Percentiles rank a stretch among this genome's conserved stretches.
Conservation (phyloP, 148 eudicot species). For the Chenopodium berlandieri region DNA sequence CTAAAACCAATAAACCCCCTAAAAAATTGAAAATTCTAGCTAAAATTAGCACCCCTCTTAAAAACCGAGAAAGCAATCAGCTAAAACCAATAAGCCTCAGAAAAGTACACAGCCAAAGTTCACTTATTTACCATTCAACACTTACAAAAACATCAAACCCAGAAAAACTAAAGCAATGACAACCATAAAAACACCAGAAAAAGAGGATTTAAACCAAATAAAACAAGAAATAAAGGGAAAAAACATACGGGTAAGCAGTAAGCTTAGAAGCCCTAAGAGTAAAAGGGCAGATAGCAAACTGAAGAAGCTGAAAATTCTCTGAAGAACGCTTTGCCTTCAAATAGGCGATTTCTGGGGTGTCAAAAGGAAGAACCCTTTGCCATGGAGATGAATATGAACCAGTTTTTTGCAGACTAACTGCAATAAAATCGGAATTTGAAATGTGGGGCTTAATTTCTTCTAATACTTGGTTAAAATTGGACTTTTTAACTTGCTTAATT, state of each 20-base stretch:
- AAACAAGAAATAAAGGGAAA: not conserved
- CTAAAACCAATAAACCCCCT: too few relatives aligned
- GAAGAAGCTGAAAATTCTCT: slow-evolving; percentile 69
- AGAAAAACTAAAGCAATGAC: not conserved
- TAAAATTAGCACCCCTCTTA: not conserved
- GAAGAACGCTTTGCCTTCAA: slow-evolving; percentile 69
- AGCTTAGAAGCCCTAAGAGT: slow-evolving; percentile 55
- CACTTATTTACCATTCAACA: not conserved
- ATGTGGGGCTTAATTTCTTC: slow-evolving; percentile 46
- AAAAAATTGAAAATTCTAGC: not conserved
- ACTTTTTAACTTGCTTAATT: slow-evolving; percentile 70
- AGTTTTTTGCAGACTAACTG: slow-evolving; percentile 71
- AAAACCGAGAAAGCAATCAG: not conserved
- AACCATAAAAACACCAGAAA: not conserved
- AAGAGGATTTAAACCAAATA: not conserved
- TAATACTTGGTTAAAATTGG: slow-evolving; percentile 56
- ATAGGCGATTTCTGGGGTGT: slow-evolving; percentile 67
- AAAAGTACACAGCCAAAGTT: not conserved
- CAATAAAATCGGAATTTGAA: slow-evolving; percentile 53
- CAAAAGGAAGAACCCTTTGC: slow-evolving; percentile 62
- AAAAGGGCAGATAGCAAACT: slow-evolving; percentile 89
- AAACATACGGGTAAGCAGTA: slow-evolving; percentile 71
- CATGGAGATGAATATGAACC: slow-evolving; percentile 80
- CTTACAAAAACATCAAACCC: not conserved
- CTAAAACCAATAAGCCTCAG: not conserved